These are phyloP conservation scores for Fusarium agapanthi DNA, from an alignment of 2,329 filamentous ascomycete genomes.

Conservation along the genomic window DNA sequence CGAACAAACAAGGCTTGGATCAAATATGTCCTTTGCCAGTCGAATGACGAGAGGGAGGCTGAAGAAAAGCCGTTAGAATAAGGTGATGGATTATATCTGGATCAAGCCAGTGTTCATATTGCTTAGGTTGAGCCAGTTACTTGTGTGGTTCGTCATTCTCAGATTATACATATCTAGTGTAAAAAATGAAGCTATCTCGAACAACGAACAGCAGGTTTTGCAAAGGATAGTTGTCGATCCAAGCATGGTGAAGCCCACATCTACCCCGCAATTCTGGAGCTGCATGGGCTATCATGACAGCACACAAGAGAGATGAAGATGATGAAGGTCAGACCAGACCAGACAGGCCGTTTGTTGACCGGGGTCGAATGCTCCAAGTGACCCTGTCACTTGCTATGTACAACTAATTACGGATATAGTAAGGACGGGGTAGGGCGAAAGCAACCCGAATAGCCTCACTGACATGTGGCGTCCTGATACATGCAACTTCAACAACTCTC, in stretches of 20 bases:
- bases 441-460: not conserved
- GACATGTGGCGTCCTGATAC: not conserved
- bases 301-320: constrained; percentile 21
- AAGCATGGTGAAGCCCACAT: constrained; percentile 7
- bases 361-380: constrained; percentile 3
- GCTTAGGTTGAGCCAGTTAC: not conserved
- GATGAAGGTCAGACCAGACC: not conserved
- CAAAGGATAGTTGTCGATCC: constrained; percentile 10
- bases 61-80: not conserved
- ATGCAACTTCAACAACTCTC: not conserved
- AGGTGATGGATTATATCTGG: not conserved
- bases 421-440: not conserved
- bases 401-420: not conserved
- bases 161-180: not conserved
- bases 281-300: constrained; percentile 21
- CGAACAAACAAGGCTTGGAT: not conserved
- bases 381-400: not conserved
- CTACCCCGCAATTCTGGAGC: constrained; percentile 38
- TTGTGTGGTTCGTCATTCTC: not conserved
- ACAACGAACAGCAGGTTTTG: not conserved
- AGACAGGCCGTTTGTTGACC: not conserved
- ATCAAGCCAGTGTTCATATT: not conserved
- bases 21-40: constrained; percentile 29
- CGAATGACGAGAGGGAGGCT: constrained; percentile 22
- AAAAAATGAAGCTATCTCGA: constrained; percentile 30